A percentile compares a stretch with the other conserved stretches of the same genome.
Conservation (phyloP, 78 protist genomes). For the Protostelium mycophagum region DNA sequence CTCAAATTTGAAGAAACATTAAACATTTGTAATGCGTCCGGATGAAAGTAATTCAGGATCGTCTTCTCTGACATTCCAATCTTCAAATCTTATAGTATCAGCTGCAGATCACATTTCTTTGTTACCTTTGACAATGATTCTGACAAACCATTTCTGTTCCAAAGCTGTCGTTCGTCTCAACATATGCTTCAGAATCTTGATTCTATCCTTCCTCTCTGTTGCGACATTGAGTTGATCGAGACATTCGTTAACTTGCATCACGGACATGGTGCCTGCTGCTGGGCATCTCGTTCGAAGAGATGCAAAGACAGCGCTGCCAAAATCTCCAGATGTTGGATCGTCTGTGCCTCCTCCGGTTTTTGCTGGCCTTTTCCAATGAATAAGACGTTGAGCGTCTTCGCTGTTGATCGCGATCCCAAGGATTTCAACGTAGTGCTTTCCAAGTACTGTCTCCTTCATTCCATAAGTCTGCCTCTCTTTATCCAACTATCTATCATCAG, state of each 20-base stretch:
- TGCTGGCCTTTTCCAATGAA: constrained; percentile 66
- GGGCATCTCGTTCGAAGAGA: constrained; percentile 57
- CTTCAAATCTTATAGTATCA: constrained; percentile 23
- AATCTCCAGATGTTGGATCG: constrained; percentile 46
- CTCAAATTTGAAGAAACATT: constrained; percentile 26
- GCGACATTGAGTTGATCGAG: constrained; percentile 50
- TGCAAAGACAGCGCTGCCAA: constrained; percentile 52
- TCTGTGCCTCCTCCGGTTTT: neutral
- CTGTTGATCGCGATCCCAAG: constrained; percentile 36
- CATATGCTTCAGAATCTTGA: constrained; percentile 19
- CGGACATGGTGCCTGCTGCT: constrained; percentile 15
- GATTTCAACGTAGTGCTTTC: constrained; percentile 57
- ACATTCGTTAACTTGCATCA: constrained; percentile 44
- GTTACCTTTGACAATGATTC: constrained; percentile 69
- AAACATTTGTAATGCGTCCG: constrained; percentile 59
- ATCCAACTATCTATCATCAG: constrained; percentile 34
- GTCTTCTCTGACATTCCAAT: constrained; percentile 52
- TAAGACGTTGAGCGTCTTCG: constrained; percentile 54
- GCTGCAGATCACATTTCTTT: neutral
- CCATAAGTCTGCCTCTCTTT: constrained; percentile 61
- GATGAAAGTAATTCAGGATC: constrained; percentile 61
- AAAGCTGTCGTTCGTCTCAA: constrained; percentile 37
- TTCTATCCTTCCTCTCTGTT: constrained; percentile 27
- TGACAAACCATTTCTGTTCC: constrained; percentile 85
- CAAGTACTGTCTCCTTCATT: constrained; percentile 69